Evolutionary conservation across 2,329 filamentous ascomycete species (phyloP).

Genomic region (Pseudocercospora macadamiae): DNA sequence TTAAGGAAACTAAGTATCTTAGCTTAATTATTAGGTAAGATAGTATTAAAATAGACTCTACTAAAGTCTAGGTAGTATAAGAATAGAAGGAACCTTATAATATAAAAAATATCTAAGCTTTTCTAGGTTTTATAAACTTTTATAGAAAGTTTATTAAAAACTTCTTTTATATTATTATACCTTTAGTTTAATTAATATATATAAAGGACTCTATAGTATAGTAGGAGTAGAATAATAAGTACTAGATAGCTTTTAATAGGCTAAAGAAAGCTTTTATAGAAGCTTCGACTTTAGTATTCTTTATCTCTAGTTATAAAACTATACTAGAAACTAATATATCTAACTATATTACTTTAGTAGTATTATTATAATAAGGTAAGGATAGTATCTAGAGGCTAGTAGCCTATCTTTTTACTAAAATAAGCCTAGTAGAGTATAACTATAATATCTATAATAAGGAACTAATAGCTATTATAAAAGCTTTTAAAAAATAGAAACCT

Average conservation of each 20-base stretch:
- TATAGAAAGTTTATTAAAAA: too few relatives aligned
- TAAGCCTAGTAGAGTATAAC: constrained; percentile 7
- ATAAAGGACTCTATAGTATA: too few relatives aligned
- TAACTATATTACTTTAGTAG: too few relatives aligned
- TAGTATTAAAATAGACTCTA: constrained; percentile 20
- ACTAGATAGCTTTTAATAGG: not conserved
- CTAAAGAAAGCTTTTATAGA: constrained; percentile 3
- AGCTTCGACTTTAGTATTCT: not conserved
- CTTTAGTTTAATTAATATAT: too few relatives aligned
- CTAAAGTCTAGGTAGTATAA: too few relatives aligned
- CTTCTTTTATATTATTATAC: too few relatives aligned
- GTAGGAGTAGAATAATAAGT: not conserved
- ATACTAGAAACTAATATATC: too few relatives aligned
- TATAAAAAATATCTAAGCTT: too few relatives aligned
- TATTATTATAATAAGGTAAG: not conserved
- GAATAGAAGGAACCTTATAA: too few relatives aligned
- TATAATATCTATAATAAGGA: constrained; percentile 14
- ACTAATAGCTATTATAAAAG: too few relatives aligned
- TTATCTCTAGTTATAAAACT: not conserved
- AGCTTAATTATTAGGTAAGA: constrained; percentile 23
- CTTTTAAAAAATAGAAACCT: too few relatives aligned
- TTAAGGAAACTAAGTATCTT: constrained; percentile 24
- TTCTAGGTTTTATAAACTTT: too few relatives aligned
- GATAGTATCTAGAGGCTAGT: not conserved
- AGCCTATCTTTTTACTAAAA: constrained; percentile 14